Evolutionary conservation across 139 green algal species (phyloP).

Genomic region (Pseudopediastrum boryanum): DNA sequence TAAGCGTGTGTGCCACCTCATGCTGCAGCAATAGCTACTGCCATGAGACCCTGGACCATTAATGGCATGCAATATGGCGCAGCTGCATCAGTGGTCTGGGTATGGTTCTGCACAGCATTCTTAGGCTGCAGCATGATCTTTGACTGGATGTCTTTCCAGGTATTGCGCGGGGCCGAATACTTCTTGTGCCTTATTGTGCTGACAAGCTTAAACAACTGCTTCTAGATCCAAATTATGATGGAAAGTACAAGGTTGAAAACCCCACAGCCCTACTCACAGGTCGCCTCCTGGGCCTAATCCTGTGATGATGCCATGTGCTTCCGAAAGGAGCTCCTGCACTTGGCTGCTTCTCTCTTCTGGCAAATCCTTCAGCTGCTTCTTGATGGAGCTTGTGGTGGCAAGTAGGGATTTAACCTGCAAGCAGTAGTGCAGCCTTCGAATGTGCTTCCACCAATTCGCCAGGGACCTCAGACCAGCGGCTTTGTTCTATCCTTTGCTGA

Average conservation of each 20-base stretch:
- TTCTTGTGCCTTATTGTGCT: background rate
- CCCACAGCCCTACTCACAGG: conserved; percentile 49
- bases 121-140: background rate
- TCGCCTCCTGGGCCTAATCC: conserved; percentile 74
- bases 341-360: conserved; percentile 28
- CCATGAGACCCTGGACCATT: background rate
- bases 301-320: conserved; percentile 49
- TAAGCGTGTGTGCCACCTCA: background rate
- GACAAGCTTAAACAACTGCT: background rate
- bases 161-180: background rate
- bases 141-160: background rate
- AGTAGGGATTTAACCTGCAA: conserved; percentile 58
- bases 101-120: background rate
- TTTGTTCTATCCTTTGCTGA: background rate
- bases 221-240: background rate
- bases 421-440: background rate
- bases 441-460: background rate
- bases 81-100: background rate
- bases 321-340: conserved; percentile 47
- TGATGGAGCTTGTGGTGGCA: conserved; percentile 32
- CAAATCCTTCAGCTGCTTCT: background rate
- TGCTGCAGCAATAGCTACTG: background rate
- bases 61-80: background rate
- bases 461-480: background rate
- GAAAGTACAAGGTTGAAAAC: background rate